Evolutionary conservation across 331 rosid genomes (phyloP).

Genomic region (Quercus phellos): DNA sequence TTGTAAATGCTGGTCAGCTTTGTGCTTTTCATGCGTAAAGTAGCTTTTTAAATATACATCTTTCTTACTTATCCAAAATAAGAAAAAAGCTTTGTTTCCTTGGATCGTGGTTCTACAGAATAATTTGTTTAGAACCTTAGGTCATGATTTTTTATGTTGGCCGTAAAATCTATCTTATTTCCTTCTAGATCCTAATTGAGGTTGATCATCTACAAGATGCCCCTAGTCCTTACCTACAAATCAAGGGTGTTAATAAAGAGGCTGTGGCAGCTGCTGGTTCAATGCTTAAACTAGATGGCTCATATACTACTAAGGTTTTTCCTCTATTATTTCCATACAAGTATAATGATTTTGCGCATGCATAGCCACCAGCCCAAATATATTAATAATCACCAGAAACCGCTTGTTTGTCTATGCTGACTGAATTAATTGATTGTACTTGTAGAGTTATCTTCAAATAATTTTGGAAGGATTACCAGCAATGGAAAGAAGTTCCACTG

Average conservation of each 20-base stretch:
- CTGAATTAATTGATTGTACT: constrained; percentile 13
- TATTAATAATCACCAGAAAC: constrained; percentile 2
- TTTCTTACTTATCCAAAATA: too few relatives aligned
- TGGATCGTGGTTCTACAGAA: too few relatives aligned
- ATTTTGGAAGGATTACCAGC: constrained; percentile 79
- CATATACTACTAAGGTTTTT: constrained; percentile 87
- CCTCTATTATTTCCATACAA: constrained; percentile 16
- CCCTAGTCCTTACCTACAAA: constrained; percentile 85
- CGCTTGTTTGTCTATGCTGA: constrained; percentile 8
- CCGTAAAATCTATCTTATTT: neutral
- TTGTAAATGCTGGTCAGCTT: too few relatives aligned
- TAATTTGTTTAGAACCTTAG: too few relatives aligned
- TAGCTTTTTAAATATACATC: too few relatives aligned
- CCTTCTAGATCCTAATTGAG: constrained; percentile 71
- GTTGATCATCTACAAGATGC: constrained; percentile 95
- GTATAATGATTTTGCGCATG: neutral
- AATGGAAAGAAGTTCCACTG: constrained; percentile 56
- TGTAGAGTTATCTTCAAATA: constrained; percentile 91
- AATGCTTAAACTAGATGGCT: constrained; percentile 74
- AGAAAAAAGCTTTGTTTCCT: too few relatives aligned
- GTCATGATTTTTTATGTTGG: neutral
- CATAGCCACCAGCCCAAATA: neutral
- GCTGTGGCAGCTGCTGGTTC: constrained; percentile 92
- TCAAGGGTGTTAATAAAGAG: constrained; percentile 90
- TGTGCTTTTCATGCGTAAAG: too few relatives aligned